phyloP scores from a whole-genome alignment of 2,329 filamentous ascomycete species.

The Epichloe elymi region DNA sequence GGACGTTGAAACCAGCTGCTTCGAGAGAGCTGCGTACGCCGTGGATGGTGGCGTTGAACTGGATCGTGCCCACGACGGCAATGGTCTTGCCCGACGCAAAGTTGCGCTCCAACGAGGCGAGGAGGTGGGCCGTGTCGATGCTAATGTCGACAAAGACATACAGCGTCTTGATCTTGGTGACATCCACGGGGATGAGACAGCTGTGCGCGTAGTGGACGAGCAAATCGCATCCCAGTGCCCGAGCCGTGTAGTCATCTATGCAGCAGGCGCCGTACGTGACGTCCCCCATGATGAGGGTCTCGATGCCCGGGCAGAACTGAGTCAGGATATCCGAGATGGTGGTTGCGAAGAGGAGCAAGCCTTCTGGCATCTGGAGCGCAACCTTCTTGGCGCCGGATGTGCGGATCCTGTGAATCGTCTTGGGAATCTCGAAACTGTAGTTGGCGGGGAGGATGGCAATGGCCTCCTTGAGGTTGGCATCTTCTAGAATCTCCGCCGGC shows the following conservation, averaged over 20 bases:
- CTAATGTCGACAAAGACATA: slow-evolving; percentile 98
- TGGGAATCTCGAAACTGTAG: slow-evolving; percentile 97
- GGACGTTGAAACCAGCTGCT: slow-evolving; percentile 67
- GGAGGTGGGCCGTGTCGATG: slow-evolving; percentile 79
- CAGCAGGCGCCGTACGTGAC: slow-evolving; percentile 98
- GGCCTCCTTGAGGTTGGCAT: slow-evolving; percentile 74
- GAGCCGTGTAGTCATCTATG: slow-evolving; percentile 94
- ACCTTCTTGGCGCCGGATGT: slow-evolving; percentile 67
- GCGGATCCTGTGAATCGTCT: slow-evolving; percentile 90
- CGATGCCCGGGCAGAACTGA: slow-evolving; percentile 81
- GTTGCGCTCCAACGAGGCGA: slow-evolving; percentile 79
- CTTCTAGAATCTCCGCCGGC: slow-evolving; percentile 72
- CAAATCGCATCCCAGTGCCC: slow-evolving; percentile 85
- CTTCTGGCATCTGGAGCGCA: slow-evolving; percentile 95
- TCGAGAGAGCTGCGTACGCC: slow-evolving; percentile 67
- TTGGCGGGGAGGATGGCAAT: slow-evolving; percentile 82
- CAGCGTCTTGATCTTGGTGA: slow-evolving; percentile 91
- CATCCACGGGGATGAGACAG: slow-evolving; percentile 89
- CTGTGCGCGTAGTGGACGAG: slow-evolving; percentile 96
- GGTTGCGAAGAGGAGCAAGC: slow-evolving; percentile 85
- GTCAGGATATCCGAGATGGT: slow-evolving; percentile 95
- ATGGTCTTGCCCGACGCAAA: slow-evolving; percentile 76
- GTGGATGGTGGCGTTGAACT: slow-evolving; percentile 96
- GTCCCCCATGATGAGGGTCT: slow-evolving; percentile 97
- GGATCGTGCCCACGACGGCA: slow-evolving; percentile 90